Base-by-base conservation (phyloP, 2,329 filamentous ascomycete species). In the Alternaria postmessia region DNA sequence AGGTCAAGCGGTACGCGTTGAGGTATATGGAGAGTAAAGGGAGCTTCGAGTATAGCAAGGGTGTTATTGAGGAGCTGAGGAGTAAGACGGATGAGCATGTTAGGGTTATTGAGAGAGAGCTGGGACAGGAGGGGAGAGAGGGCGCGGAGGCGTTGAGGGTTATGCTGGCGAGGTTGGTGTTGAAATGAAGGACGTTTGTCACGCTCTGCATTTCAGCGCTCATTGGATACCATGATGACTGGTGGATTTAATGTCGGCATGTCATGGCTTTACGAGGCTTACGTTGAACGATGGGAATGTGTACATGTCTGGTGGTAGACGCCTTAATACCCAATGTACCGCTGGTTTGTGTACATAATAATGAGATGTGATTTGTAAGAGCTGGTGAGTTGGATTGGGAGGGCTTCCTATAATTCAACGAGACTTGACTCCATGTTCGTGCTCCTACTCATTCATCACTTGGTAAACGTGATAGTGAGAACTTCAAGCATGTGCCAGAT, bases 1-100 rank as follows among this genome's bases (percentile, higher is more conserved):
- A 94, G 72, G 92, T 98, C 54, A 98, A 98, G 84, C 84, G 88
- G 62, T 98, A 97, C 76, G 95, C 95, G 3, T 89, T 98, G 20
- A 84, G 85, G 46, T 96, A 97, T 77, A 96, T 99, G 93, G 89
- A 97, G 78, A 84, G 86, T 64, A 96, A 91, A 1, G 93, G 93
- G 38, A 96, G 91, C 75, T 97, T 99, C 75, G 89, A 89, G 54
- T 97, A 98, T 76, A 94, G 91, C 16, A 84, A 88, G 60, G 83
- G 86, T 51, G 91, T 83, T 38, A 77, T 85, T 57, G 62, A 75
- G n/a, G 80, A 81, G 42, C 56, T 85, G 66, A 77, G 77, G 46
- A 75, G 71, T 32, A 82, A 81, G 69, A 80, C 80, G 5, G 62
- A 81, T 53, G 75, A 71, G 43, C 72, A 83, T 51, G 78, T 85